These are phyloP conservation scores for Poa pratensis DNA, from an alignment of 176 grass and related monocot species.

Conservation along the genomic window DNA sequence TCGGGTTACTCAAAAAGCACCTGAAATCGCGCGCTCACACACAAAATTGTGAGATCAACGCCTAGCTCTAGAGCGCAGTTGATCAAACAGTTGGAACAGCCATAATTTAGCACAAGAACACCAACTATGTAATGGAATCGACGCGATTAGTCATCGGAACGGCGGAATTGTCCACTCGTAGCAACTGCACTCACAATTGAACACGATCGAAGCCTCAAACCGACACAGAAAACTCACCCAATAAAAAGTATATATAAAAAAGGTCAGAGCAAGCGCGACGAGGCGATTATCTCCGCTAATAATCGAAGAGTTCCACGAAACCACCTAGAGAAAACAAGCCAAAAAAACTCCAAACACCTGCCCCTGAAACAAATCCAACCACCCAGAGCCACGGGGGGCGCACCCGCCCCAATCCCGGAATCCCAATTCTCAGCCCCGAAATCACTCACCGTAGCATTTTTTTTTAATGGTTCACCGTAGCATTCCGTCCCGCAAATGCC, in stretches of 20 bases:
- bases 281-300: background rate
- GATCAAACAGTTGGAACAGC: constrained; percentile 24
- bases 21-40: background rate
- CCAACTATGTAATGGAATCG: constrained; percentile 5
- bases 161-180: background rate
- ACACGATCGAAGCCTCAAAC: constrained; percentile 8
- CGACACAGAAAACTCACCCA: background rate
- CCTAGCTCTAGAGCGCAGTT: background rate
- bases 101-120: constrained; percentile 17
- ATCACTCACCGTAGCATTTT: constrained; percentile 57
- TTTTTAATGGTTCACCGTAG: too few relatives aligned
- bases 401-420: constrained; percentile 30
- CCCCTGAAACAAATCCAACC: constrained; percentile 37
- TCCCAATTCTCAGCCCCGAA: constrained; percentile 21
- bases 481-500: constrained; percentile 1
- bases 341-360: background rate
- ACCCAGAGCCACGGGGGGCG: background rate
- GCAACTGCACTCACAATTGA: background rate
- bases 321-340: background rate
- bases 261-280: background rate
- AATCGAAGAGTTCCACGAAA: constrained; percentile 26
- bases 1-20: constrained; percentile 13
- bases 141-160: background rate
- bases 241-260: background rate
- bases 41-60: constrained; percentile 13